Conservation (phyloP, 1,284 basidiomycete species). For the Rhodotorula glutinis region DNA sequence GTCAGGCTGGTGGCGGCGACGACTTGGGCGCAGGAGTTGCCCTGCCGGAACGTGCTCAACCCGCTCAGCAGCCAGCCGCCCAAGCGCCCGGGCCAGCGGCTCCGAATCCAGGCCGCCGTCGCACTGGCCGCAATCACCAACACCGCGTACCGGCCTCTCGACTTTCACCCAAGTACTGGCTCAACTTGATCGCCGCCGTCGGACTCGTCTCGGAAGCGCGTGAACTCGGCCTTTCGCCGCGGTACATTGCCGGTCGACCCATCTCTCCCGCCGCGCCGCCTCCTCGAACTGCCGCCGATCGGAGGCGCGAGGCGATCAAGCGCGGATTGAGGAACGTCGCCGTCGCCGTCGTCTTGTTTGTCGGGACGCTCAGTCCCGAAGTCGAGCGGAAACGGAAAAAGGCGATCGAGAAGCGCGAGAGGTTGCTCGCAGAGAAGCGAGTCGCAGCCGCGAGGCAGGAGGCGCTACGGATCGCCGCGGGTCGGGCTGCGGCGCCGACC, state of each 20-base stretch:
- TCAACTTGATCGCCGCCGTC: slow-evolving; percentile 43
- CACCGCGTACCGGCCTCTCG: slow-evolving; percentile 15
- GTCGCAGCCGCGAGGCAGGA: neutral
- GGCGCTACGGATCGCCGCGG: too few species aligned
- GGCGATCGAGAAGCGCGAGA: slow-evolving; percentile 44
- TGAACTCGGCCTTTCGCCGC: slow-evolving; percentile 43
- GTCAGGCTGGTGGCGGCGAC: neutral
- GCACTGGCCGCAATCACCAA: neutral
- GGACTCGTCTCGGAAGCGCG: slow-evolving; percentile 44
- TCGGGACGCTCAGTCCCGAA: slow-evolving; percentile 44
- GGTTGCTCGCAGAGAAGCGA: slow-evolving; percentile 39
- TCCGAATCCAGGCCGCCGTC: slow-evolving; percentile 9
- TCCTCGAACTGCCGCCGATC: neutral
- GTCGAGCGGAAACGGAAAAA: slow-evolving; percentile 44
- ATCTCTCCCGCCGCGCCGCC: slow-evolving; percentile 5
- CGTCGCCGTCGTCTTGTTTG: slow-evolving; percentile 40
- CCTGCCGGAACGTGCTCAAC: too few species aligned
- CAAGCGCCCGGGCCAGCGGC: too few species aligned
- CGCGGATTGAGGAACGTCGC: slow-evolving; percentile 7
- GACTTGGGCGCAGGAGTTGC: too few species aligned
- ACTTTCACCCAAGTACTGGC: slow-evolving; percentile 45
- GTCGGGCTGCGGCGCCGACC: too few species aligned
- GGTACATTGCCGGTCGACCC: slow-evolving; percentile 35
- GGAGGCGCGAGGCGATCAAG: slow-evolving; percentile 12
- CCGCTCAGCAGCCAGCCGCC: too few species aligned